Percentiles rank a stretch among this genome's conserved stretches.
phyloP scores from a whole-genome alignment of 208 protist genomes.

The Willaertia magna region DNA sequence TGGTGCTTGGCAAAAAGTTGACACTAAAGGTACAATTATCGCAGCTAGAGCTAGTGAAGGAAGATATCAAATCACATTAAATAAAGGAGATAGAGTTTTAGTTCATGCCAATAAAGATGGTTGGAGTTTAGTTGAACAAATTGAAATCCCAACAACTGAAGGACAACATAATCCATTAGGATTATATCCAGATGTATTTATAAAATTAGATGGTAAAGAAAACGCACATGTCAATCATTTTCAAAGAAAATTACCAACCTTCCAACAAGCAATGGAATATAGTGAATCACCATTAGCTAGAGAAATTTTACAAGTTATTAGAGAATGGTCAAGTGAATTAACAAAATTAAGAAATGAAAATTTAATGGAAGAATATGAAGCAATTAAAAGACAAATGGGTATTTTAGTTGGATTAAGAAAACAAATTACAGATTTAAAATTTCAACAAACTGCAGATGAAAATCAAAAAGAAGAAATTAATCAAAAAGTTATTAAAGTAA shows the following conservation, averaged over 20 bases:
- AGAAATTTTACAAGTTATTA: slow-evolving; percentile 13
- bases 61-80: not conserved
- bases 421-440: not conserved
- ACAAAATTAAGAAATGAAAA: not conserved
- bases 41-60: not conserved
- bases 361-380: not conserved
- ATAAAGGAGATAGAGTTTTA: not conserved
- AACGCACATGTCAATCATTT: too few species aligned
- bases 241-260: not conserved
- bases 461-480: not conserved
- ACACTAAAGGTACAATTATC: not conserved
- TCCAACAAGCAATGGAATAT: not conserved
- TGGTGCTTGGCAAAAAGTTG: not conserved
- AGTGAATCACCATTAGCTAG: not conserved
- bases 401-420: slow-evolving; percentile 8
- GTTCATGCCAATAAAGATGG: not conserved
- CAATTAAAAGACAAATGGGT: slow-evolving; percentile 1
- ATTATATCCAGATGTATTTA: not conserved
- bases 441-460: slow-evolving; percentile 1
- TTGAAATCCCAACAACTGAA: too few species aligned
- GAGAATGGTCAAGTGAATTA: slow-evolving; percentile 14
- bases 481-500: not conserved
- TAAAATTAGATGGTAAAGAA: too few species aligned
- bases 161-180: not conserved
- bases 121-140: not conserved